Evolutionary conservation across 768 basidiomycete genomes (phyloP).

Genomic region (Coprinopsis cinerea): DNA sequence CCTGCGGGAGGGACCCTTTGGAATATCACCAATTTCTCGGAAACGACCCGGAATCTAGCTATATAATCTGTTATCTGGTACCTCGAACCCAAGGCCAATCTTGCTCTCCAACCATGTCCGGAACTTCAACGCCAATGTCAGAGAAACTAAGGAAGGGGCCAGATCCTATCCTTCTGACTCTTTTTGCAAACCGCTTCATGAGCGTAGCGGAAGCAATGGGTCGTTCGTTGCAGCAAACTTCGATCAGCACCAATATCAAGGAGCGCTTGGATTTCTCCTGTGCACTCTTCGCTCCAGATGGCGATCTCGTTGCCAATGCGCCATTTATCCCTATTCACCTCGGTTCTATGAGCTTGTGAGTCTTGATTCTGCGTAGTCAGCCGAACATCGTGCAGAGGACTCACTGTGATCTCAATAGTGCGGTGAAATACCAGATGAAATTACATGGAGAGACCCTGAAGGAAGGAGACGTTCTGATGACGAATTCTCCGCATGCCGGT

Average conservation of each 20-base stretch:
- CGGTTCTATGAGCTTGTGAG: conserved; percentile 88
- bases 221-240: conserved; percentile 80
- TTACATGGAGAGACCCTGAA: conserved; percentile 63
- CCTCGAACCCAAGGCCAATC: neutral
- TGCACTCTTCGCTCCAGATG: conserved; percentile 91
- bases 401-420: conserved; percentile 33
- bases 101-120: neutral
- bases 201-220: conserved; percentile 97
- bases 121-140: conserved; percentile 4
- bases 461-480: conserved; percentile 91
- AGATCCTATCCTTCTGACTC: conserved; percentile 82
- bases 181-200: conserved; percentile 98
- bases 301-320: conserved; percentile 91
- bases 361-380: conserved; percentile 13
- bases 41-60: neutral
- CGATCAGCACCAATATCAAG: conserved; percentile 93
- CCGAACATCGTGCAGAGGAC: neutral
- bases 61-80: neutral
- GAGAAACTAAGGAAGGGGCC: conserved; percentile 37
- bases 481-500: conserved; percentile 85
- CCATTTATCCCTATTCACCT: conserved; percentile 87
- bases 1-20: neutral
- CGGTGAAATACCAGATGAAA: conserved; percentile 87
- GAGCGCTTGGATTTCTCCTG: conserved; percentile 94
- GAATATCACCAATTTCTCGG: neutral